A percentile compares a stretch with the other conserved stretches of the same genome.
phyloP scores from a whole-genome alignment of 208 protist species.

The Naegleria lovaniensis region DNA sequence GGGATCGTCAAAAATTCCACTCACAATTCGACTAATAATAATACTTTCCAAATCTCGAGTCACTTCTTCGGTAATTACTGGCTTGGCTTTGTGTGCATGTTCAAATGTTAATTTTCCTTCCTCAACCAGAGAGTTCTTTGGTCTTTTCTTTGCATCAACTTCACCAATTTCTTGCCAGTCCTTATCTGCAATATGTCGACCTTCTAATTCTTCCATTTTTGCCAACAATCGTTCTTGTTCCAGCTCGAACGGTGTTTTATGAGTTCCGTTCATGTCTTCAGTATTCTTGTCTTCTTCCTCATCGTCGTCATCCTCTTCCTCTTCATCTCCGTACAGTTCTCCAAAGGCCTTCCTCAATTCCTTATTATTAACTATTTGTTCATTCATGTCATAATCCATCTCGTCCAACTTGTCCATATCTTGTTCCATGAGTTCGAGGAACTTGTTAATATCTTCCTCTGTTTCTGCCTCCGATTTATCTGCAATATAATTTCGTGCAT shows the following conservation, averaged over 20 bases:
- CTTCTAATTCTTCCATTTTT: constrained; percentile 17
- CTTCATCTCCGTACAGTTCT: background rate
- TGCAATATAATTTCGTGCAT: background rate
- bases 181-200: background rate
- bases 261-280: background rate
- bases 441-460: constrained; percentile 3
- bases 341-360: background rate
- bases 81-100: background rate
- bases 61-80: constrained; percentile 12
- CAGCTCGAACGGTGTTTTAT: background rate
- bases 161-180: constrained; percentile 20
- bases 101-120: constrained; percentile 3
- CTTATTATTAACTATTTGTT: background rate
- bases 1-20: background rate
- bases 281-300: background rate
- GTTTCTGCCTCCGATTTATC: background rate
- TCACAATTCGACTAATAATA: constrained; percentile 16
- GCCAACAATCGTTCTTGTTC: constrained; percentile 8
- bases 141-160: background rate
- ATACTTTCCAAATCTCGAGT: constrained; percentile 9
- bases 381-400: background rate
- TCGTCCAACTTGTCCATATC: background rate
- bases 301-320: background rate
- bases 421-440: background rate
- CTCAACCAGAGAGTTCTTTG: background rate